Base-by-base conservation (phyloP, 345 rosid genomes). In the rapeseed (Brassica napus) region DNA sequence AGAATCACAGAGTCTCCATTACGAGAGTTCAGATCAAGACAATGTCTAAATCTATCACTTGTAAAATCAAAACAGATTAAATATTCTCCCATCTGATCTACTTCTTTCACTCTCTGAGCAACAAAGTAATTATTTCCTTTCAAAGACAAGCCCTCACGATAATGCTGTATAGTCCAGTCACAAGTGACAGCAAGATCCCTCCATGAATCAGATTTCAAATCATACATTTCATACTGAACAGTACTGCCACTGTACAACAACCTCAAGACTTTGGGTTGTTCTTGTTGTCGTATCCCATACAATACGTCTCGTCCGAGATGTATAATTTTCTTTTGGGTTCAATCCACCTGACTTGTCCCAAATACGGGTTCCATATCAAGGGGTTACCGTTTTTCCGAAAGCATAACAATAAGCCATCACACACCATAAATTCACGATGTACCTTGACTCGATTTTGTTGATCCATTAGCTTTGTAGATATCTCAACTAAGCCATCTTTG, bases 321-420 rank as follows among this genome's bases (percentile, higher is more conserved):
- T 4, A 0, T 47, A 4, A 1, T 47, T 12, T 4, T 47, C 2
- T 47, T 1, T 4, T n/a, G n/a, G 7, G 15, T 60, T 60, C 6
- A 14, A 60, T 60, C 65, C 34, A 10, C 65, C 65, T 24, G 65
- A 4, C 15, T 60, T 24, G 34, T 26, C 65, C 34, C 32, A 60
- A 60, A 60, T 60, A 60, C 34, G 65, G 65, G 34, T 60, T n/a
- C n/a, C n/a, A n/a, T n/a, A n/a, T n/a, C n/a, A n/a, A n/a, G 65
- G n/a, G 34, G 1, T 0, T 16, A 58, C 12, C 1, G 30, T 9
- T 23, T 21, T 58, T 10, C 11, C 12, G 26, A n/a, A 52, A 14
- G 21, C 57, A 52, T 52, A 52, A 52, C 18, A 52, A 52, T 52
- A 52, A 52, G 57, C 57, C 57, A n/a, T 52, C 57, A 52, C 57